These are phyloP conservation scores for Brassica balearica DNA, from an alignment of 441 rosid species.

Conservation along the genomic window DNA sequence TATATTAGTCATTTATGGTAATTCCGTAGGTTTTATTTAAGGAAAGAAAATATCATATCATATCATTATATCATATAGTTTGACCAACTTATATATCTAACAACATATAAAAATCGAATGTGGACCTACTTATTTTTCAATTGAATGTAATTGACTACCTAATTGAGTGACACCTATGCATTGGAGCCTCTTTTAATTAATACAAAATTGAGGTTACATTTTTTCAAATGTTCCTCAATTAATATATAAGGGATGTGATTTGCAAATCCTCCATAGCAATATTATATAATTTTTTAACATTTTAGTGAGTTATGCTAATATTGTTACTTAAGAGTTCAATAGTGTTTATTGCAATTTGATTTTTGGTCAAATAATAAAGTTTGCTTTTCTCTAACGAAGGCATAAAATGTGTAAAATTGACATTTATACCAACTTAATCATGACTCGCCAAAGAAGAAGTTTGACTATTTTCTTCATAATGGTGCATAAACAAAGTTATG, in stretches of 20 bases:
- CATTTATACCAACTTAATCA: neutral
- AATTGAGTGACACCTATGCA: too few species aligned
- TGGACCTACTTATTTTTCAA: too few species aligned
- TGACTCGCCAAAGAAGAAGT: constrained; percentile 8
- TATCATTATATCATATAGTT: too few species aligned
- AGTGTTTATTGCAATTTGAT: neutral
- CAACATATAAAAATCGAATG: too few species aligned
- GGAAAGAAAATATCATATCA: too few species aligned
- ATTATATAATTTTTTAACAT: neutral
- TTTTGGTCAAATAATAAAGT: neutral
- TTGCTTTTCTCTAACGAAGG: neutral
- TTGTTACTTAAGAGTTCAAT: neutral
- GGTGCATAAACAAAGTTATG: neutral
- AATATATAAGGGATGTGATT: neutral
- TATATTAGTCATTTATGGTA: too few species aligned
- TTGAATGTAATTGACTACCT: too few species aligned
- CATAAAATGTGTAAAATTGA: neutral
- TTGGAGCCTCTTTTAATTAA: too few species aligned
- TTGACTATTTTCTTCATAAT: neutral
- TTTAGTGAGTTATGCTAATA: neutral
- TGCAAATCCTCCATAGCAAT: neutral
- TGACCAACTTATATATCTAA: too few species aligned
- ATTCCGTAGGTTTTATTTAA: too few species aligned
- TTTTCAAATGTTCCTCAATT: too few species aligned
- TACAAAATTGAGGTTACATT: too few species aligned